phyloP scores from a whole-genome alignment of 306 rosid genomes.

The Erythrophleum fordii region DNA sequence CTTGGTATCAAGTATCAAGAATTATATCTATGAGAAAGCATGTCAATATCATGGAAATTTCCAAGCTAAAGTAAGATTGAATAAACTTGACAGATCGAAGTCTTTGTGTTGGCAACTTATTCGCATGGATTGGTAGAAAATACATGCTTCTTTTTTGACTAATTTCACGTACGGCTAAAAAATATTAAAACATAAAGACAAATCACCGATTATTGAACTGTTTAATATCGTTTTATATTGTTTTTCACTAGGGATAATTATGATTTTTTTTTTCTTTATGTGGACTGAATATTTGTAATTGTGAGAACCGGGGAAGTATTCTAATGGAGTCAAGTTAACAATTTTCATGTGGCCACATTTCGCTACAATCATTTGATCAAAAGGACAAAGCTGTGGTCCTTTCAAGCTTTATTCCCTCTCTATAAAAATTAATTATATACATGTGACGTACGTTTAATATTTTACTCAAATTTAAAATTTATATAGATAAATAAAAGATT shows the following conservation, averaged over 20 bases:
- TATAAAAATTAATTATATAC: too few species aligned
- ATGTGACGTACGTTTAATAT: not conserved
- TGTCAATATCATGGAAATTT: not conserved
- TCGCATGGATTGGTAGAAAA: not conserved
- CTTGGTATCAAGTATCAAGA: not conserved
- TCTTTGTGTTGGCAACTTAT: not conserved
- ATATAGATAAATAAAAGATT: too few species aligned
- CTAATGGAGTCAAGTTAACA: not conserved
- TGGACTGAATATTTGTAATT: not conserved
- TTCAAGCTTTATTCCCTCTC: too few species aligned
- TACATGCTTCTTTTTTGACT: not conserved
- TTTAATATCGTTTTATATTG: not conserved
- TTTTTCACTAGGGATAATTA: not conserved
- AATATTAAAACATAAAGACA: not conserved
- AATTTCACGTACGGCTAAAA: not conserved
- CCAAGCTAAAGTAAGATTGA: not conserved
- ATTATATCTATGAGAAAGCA: not conserved
- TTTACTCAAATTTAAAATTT: too few species aligned
- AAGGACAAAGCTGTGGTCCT: not conserved
- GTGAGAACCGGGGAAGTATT: not conserved
- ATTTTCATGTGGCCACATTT: not conserved
- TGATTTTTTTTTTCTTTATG: too few species aligned
- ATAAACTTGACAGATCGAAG: not conserved
- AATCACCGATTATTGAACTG: not conserved
- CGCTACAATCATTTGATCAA: not conserved